Evolutionary conservation across 345 rosid genomes (phyloP).

Genomic region (Populus davidiana): DNA sequence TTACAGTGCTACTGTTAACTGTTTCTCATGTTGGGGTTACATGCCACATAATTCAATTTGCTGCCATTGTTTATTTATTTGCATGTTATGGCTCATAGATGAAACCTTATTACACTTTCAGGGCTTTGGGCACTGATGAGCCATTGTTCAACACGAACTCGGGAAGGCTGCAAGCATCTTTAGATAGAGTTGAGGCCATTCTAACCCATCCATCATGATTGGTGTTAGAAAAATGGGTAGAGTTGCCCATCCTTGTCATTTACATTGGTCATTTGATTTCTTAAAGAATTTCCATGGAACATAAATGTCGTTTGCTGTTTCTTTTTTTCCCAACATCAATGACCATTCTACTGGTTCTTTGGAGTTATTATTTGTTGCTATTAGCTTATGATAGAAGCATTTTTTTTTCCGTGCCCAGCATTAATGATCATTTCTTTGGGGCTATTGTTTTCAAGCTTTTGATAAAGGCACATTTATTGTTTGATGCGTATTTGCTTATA

Average conservation of each 20-base stretch:
- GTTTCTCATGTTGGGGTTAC: not conserved
- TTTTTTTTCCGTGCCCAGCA: not conserved
- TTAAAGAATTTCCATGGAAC: not conserved
- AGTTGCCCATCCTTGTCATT: not conserved
- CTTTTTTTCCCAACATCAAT: not conserved
- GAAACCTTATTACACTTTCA: constrained; percentile 30
- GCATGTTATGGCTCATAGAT: constrained; percentile 12
- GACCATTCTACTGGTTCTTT: not conserved
- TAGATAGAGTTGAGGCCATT: constrained; percentile 83
- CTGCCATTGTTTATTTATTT: not conserved
- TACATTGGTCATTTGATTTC: not conserved
- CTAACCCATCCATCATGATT: constrained; percentile 41
- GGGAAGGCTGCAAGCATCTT: constrained; percentile 75
- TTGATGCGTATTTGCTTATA: not conserved
- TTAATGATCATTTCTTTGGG: not conserved
- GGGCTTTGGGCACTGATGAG: constrained; percentile 74
- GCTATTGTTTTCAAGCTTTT: not conserved
- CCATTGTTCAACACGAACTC: constrained; percentile 81
- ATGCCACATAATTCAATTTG: not conserved
- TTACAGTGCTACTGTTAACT: not conserved
- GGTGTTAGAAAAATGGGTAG: not conserved
- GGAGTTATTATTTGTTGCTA: too few species aligned
- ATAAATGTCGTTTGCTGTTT: not conserved
- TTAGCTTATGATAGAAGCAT: not conserved
- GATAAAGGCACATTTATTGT: not conserved